These are phyloP conservation scores for Penicillium sp. DNA, from an alignment of 2,329 filamentous ascomycete species.

Conservation along the genomic window DNA sequence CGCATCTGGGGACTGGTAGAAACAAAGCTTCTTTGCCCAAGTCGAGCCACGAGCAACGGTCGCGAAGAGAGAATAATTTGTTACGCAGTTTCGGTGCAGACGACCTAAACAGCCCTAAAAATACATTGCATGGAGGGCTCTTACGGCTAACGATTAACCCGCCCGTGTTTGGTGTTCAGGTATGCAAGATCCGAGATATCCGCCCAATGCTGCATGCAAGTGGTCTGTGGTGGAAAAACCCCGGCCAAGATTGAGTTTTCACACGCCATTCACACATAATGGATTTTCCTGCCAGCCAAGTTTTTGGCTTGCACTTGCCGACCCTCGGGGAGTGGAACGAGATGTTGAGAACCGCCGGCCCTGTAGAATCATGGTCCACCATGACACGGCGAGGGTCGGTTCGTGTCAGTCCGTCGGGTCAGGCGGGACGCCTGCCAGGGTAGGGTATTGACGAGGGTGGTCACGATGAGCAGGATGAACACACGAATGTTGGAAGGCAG, in stretches of 20 bases:
- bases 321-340: too few relatives aligned
- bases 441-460: background rate
- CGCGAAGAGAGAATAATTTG: background rate
- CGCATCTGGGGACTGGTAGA: too few relatives aligned
- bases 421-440: background rate
- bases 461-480: background rate
- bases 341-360: constrained; percentile 3
- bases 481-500: background rate
- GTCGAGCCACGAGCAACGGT: too few relatives aligned
- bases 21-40: background rate
- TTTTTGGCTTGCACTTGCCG: background rate
- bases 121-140: background rate
- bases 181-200: constrained; percentile 18
- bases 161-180: constrained; percentile 2
- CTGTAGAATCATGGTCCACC: constrained; percentile 8
- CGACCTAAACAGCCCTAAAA: background rate
- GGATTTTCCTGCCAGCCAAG: constrained; percentile 3
- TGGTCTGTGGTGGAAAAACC: constrained; percentile 8
- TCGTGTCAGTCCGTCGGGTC: constrained; percentile 7
- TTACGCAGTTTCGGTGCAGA: background rate
- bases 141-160: constrained; percentile 12
- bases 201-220: constrained; percentile 13
- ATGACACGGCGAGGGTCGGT: constrained; percentile 6
- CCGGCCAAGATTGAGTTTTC: constrained; percentile 13
- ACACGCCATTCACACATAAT: background rate